Evolutionary conservation across 2,329 filamentous ascomycete genomes (phyloP).

Genomic region (Tolypocladium pustulatum): DNA sequence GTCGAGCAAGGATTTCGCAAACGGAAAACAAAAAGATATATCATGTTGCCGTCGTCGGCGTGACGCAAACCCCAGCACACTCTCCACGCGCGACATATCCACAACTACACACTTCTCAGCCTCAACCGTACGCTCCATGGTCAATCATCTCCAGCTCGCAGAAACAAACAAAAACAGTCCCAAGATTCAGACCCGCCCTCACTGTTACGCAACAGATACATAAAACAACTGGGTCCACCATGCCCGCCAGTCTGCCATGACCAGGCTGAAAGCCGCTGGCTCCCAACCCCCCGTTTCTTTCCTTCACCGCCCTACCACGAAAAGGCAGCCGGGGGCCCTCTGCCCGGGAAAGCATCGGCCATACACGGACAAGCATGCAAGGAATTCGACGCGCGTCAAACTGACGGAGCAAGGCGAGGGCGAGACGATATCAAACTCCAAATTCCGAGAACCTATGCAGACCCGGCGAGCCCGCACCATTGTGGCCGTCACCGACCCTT

Average conservation of each 20-base stretch:
- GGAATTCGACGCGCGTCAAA: not conserved
- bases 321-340: not conserved
- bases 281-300: not conserved
- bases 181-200: slow-evolving; percentile 20
- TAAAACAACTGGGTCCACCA: slow-evolving; percentile 21
- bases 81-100: slow-evolving; percentile 9
- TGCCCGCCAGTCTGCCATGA: slow-evolving; percentile 11
- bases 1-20: not conserved
- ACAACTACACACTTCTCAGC: slow-evolving; percentile 11
- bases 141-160: slow-evolving; percentile 19
- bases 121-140: slow-evolving; percentile 12
- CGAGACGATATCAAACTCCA: slow-evolving; percentile 31
- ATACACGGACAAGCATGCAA: not conserved
- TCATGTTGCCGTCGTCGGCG: slow-evolving; percentile 33
- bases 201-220: slow-evolving; percentile 21
- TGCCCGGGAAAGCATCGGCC: slow-evolving; percentile 5
- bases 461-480: slow-evolving; percentile 19
- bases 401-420: slow-evolving; percentile 15
- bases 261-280: not conserved
- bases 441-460: slow-evolving; percentile 28
- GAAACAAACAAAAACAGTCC: slow-evolving; percentile 13
- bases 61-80: slow-evolving; percentile 21
- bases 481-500: slow-evolving; percentile 19
- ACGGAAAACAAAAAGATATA: slow-evolving; percentile 31
- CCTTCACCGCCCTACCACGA: not conserved